A percentile compares a stretch with the other conserved stretches of the same genome.
Conservation (phyloP, 2,329 filamentous ascomycete genomes). For the Aspergillus glaucus region DNA sequence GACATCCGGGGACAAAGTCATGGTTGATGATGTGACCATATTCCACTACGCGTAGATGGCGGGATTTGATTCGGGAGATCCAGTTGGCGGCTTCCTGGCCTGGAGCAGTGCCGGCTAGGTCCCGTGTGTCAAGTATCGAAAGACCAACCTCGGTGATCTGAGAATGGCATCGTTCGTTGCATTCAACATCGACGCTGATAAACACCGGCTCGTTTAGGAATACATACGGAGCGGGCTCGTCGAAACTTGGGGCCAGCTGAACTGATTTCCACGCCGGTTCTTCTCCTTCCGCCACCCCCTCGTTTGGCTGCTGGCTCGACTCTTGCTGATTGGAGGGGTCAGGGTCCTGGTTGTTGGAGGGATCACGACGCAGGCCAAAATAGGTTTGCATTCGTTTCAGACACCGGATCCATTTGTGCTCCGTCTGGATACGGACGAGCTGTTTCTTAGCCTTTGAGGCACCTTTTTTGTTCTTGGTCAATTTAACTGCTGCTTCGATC, state of each 20-base stretch:
- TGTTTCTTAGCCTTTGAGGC: slow-evolving; percentile 44
- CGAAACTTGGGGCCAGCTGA: slow-evolving; percentile 37
- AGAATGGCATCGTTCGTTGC: slow-evolving; percentile 61
- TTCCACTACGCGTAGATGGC: slow-evolving; percentile 74
- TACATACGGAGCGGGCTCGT: slow-evolving; percentile 39
- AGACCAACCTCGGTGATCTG: slow-evolving; percentile 82
- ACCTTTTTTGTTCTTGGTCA: slow-evolving; percentile 47
- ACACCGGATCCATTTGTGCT: slow-evolving; percentile 49
- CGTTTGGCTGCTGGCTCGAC: slow-evolving; percentile 4
- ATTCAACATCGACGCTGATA: slow-evolving; percentile 75
- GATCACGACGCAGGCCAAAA: slow-evolving; percentile 33
- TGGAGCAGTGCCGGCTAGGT: slow-evolving; percentile 51
- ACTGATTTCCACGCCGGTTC: slow-evolving; percentile 10
- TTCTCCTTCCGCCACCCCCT: not conserved
- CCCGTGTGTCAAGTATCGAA: slow-evolving; percentile 67
- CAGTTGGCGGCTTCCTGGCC: slow-evolving; percentile 60
- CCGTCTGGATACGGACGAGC: slow-evolving; percentile 44
- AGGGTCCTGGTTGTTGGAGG: not conserved
- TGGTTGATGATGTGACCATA: slow-evolving; percentile 60
- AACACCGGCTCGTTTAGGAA: slow-evolving; percentile 59
- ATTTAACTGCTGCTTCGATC: slow-evolving; percentile 48
- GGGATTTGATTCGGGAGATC: slow-evolving; percentile 59
- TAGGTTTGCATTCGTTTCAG: slow-evolving; percentile 63
- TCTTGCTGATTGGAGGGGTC: slow-evolving; percentile 14
- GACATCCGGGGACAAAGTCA: slow-evolving; percentile 64